Evolutionary conservation across 2,329 filamentous ascomycete genomes (phyloP), one percentile per base, ranked within the genome.

Genomic region (Pseudogymnoascus sp.): DNA sequence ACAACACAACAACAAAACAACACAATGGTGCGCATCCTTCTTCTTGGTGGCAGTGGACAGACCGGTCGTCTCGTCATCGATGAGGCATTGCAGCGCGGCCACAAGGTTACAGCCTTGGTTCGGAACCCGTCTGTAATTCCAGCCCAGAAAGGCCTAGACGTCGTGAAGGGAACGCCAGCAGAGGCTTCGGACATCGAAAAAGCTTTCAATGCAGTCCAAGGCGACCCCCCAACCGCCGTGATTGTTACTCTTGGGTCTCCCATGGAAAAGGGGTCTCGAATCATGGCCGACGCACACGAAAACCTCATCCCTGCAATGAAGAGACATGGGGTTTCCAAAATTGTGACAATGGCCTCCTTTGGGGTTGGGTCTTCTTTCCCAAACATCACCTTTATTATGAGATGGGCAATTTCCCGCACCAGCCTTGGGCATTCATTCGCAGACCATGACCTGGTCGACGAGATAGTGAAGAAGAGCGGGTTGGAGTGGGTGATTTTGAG

Each of bases 301-400:
- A 76, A 78, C 62, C 67, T 77, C 10, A 67, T 78, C 16, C 64
- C 72, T 0, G 72, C 70, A 10, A 78, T 79, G 74, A 65, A 63
- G 59, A 64, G 39, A 7, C 71, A 75, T 60, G 70, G 73, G 34
- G 73, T 73, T 60, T 68, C 70, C 1, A 82, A 80, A 64, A 69
- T 82, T 6, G 75, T 83, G 34, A 72, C 81, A 64, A 77, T 84
- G 72, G 80, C 79, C 18, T 77, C 79, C 2, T 78, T 80, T 66
- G 82, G 82, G 16, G 75, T 77, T 6, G 80, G 77, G 1, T 70
- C 73, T 40, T 83, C 81, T 5, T 79, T 74, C 72, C 34, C 65
- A 0, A 77, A 77, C 63, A 71, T 82, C 66, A 71, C 75, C 37
- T 76, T 74, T 45, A 68, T 77, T 1, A 67, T 83, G 65, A 75